Evolutionary conservation across 2,329 filamentous ascomycete species (phyloP), one percentile per base, ranked within the genome.

Genomic region (Exophiala xenobiotica): DNA sequence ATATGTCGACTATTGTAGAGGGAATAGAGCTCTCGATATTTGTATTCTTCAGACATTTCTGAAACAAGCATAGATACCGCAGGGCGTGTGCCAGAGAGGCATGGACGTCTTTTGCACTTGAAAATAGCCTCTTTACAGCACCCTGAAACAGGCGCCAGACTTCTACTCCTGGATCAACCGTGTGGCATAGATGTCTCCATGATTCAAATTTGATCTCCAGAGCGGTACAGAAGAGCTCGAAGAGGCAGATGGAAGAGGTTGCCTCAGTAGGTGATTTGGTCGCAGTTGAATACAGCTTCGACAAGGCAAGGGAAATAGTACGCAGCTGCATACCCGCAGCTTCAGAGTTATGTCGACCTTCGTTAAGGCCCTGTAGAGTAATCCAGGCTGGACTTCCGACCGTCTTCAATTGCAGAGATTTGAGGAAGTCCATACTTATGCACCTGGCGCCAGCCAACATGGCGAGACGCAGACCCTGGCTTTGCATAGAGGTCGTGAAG

Each of bases 291-390:
- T 56, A 57, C 20, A 63, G 37, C 41, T 56, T 61, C 8, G 55
- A 45, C 9, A 76, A 53, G 2, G 63, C 67, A 49, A 71, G 72
- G 1, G 74, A 71, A 4, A 75, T 62, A 2, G 70, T 58, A 49
- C 74, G 70, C n/a, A 77, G 61, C 51, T 76, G 72, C 16, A 69
- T 57, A 9, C 70, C 70, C 20, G 70, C 69, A 50, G 73, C 72
- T 29, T 73, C 70, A 20, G 62, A 63, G 3, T 64, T 50, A 4
- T 74, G 47, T n/a, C 52, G 58, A 4, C 67, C 66, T 2, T 63
- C 57, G n/a, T 73, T 64, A 11, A 70, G 46, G 2, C 71, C 72
- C 16, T 61, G 61, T 42, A 68, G 26, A 31, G 74, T 73, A 2
- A 74, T 51, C 38, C 53, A 56, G 5, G 63, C 58, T 6, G 70